phyloP scores from a whole-genome alignment of 352 stramenopile genomes.

The Pythium scleroteichum region DNA sequence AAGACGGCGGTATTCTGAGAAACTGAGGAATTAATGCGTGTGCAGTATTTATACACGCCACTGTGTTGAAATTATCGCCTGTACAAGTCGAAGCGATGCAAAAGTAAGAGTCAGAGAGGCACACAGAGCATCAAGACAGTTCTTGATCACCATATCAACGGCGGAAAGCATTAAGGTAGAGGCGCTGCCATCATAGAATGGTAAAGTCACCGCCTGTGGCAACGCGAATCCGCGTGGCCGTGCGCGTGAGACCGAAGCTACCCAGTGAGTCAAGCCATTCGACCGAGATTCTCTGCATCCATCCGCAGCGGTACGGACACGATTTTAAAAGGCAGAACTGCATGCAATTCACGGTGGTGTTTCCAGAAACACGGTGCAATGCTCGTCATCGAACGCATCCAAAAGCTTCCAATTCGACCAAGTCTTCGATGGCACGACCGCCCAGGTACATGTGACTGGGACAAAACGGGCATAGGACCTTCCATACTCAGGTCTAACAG shows the following conservation, averaged over 20 bases:
- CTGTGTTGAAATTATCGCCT: no score
- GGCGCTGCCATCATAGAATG: neutral
- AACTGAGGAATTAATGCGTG: no score
- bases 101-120: no score
- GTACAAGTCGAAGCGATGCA: no score
- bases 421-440: constrained; percentile 39
- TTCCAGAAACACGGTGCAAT: constrained; percentile 32
- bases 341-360: neutral
- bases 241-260: constrained; percentile 47
- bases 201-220: constrained; percentile 1
- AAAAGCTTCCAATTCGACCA: constrained; percentile 58
- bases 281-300: constrained; percentile 34
- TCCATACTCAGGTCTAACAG: no score
- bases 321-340: neutral
- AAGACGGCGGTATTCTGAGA: no score
- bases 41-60: no score
- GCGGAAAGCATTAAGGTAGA: neutral
- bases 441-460: constrained; percentile 31
- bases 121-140: no score
- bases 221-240: constrained; percentile 49
- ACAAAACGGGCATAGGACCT: neutral
- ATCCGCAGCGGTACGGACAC: constrained; percentile 23
- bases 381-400: constrained; percentile 21
- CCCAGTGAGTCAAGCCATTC: constrained; percentile 39
- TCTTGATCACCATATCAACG: neutral